Evolutionary conservation across 1,284 basidiomycete genomes (phyloP).

Genomic region (Fomitiporia mediterranea): DNA sequence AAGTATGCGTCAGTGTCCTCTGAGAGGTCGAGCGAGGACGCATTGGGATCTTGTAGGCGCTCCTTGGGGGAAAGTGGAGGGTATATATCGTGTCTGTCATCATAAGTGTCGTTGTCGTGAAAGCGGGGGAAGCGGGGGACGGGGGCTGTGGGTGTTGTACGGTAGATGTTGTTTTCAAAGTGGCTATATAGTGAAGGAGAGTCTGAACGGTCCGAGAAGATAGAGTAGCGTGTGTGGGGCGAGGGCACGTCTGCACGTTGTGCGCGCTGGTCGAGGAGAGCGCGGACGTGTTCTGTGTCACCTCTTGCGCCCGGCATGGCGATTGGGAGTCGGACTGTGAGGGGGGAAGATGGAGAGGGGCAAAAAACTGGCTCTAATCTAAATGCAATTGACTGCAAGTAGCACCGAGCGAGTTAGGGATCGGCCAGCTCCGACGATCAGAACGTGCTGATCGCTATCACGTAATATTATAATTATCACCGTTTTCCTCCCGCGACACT

Average conservation of each 20-base stretch:
- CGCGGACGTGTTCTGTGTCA: slow-evolving; percentile 45
- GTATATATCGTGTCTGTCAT: slow-evolving; percentile 23
- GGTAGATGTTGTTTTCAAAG: slow-evolving; percentile 47
- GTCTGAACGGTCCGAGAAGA: slow-evolving; percentile 54
- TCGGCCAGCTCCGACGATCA: not conserved
- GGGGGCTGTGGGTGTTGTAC: slow-evolving; percentile 27
- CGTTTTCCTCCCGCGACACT: not conserved
- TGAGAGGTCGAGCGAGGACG: slow-evolving; percentile 54
- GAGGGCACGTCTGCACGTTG: slow-evolving; percentile 39
- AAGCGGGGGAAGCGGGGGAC: slow-evolving; percentile 29
- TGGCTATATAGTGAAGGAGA: slow-evolving; percentile 66
- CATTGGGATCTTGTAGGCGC: slow-evolving; percentile 43
- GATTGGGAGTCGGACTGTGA: slow-evolving; percentile 18
- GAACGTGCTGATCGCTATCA: not conserved
- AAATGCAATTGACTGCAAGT: not conserved
- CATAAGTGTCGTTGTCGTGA: slow-evolving; percentile 23
- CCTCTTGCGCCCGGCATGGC: slow-evolving; percentile 25
- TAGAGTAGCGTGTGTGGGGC: slow-evolving; percentile 44
- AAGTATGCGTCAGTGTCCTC: slow-evolving; percentile 45
- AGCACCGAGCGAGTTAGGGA: not conserved
- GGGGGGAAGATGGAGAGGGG: slow-evolving; percentile 19
- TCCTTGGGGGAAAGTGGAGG: slow-evolving; percentile 32
- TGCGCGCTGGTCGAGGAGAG: slow-evolving; percentile 51
- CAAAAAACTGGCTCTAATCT: slow-evolving; percentile 20
- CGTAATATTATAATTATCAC: not conserved